Evolutionary conservation across 2,329 filamentous ascomycete genomes (phyloP).

Genomic region (Malbranchea cinnamomea): DNA sequence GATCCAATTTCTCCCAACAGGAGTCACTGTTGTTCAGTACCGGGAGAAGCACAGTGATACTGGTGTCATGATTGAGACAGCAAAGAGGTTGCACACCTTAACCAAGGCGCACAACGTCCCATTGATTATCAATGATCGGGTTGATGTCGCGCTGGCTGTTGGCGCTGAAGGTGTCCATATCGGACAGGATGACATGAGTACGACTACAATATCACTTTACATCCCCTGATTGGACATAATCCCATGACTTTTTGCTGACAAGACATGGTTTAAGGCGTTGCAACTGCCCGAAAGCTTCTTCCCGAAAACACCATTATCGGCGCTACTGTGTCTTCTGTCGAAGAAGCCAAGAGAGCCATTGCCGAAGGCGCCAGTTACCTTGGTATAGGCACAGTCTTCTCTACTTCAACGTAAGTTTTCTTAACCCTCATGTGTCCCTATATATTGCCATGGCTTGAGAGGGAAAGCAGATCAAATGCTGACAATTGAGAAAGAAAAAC

Average conservation of each 20-base stretch:
- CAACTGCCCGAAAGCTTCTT: slow-evolving; percentile 54
- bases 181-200: slow-evolving; percentile 84
- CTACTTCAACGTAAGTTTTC: slow-evolving; percentile 56
- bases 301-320: slow-evolving; percentile 72
- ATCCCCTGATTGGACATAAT: not conserved
- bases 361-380: slow-evolving; percentile 74
- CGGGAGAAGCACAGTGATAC: slow-evolving; percentile 77
- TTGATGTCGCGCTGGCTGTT: slow-evolving; percentile 75
- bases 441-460: not conserved
- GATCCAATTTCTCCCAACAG: slow-evolving; percentile 19
- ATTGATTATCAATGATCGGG: slow-evolving; percentile 80
- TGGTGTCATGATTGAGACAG: slow-evolving; percentile 53
- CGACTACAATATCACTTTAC: slow-evolving; percentile 12
- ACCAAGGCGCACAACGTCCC: slow-evolving; percentile 56
- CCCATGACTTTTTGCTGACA: not conserved
- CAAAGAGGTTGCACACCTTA: slow-evolving; percentile 53
- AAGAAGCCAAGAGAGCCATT: slow-evolving; percentile 60
- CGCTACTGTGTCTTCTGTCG: slow-evolving; percentile 61
- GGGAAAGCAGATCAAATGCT: no score
- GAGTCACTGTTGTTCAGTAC: slow-evolving; percentile 73
- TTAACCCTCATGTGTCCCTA: slow-evolving; percentile 4
- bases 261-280: slow-evolving; percentile 33
- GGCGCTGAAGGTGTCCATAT: slow-evolving; percentile 87
- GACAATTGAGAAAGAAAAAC: slow-evolving; percentile 47
- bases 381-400: slow-evolving; percentile 78